phyloP scores from a whole-genome alignment of 257 asterid genomes.

The Lantana camara region DNA sequence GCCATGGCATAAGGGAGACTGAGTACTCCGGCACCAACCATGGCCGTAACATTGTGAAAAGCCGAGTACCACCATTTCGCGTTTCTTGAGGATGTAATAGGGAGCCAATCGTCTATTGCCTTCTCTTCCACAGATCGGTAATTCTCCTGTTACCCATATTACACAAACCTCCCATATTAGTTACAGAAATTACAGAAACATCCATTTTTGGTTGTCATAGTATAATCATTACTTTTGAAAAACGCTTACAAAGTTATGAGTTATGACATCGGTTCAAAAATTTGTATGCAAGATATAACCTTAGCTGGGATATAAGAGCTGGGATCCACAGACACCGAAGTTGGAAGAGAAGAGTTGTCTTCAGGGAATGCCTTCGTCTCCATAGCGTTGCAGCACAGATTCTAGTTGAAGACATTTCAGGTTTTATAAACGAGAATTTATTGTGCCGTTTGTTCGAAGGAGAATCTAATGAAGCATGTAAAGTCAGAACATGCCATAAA shows the following conservation, averaged over 20 bases:
- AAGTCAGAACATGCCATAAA: background rate
- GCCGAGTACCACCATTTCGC: slow-evolving; percentile 62
- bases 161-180: background rate
- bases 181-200: background rate
- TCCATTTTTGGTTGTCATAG: background rate
- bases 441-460: slow-evolving; percentile 11
- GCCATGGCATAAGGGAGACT: slow-evolving; percentile 54
- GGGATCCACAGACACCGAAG: slow-evolving; percentile 28
- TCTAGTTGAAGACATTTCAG: slow-evolving; percentile 1
- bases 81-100: slow-evolving; percentile 50
- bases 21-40: slow-evolving; percentile 58
- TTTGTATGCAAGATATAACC: too few species aligned
- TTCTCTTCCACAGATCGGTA: slow-evolving; percentile 36
- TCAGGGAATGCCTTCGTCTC: slow-evolving; percentile 24
- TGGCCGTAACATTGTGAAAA: slow-evolving; percentile 54
- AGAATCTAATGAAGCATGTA: background rate
- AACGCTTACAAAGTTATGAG: background rate
- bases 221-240: background rate
- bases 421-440: background rate
- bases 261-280: slow-evolving; percentile 12
- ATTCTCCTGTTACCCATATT: slow-evolving; percentile 18
- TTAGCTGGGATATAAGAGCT: slow-evolving; percentile 23
- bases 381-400: slow-evolving; percentile 18
- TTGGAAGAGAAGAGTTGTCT: slow-evolving; percentile 24
- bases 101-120: slow-evolving; percentile 55